Percentiles rank a stretch among this genome's conserved stretches.
phyloP scores from a whole-genome alignment of 495 filamentous ascomycete species.

The Penicillium pulvis region DNA sequence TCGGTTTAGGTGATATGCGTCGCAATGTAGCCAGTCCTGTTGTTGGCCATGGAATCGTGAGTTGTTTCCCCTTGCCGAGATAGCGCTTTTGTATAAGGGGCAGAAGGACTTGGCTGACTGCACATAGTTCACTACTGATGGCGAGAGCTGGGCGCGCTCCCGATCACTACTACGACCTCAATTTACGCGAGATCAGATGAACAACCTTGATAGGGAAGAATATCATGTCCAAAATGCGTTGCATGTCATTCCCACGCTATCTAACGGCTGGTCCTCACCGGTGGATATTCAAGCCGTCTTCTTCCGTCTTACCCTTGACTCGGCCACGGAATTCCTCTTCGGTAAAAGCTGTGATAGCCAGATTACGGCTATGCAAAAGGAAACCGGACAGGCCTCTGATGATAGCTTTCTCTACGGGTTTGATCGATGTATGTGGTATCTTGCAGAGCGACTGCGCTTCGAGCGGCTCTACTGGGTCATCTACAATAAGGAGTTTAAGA shows the following conservation, averaged over 20 bases:
- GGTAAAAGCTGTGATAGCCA: slow-evolving; percentile 55
- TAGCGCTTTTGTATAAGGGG: too few species aligned
- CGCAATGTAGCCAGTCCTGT: slow-evolving; percentile 52
- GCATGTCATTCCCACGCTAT: not conserved
- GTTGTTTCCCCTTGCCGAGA: too few species aligned
- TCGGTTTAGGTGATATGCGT: slow-evolving; percentile 49
- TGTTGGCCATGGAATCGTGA: slow-evolving; percentile 62
- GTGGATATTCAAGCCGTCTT: not conserved
- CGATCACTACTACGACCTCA: slow-evolving; percentile 63
- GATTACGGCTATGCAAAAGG: not conserved
- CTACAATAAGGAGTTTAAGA: too few species aligned
- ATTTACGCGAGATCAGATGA: slow-evolving; percentile 62
- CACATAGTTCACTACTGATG: slow-evolving; percentile 61
- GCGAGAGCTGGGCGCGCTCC: slow-evolving; percentile 65
- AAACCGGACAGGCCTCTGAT: not conserved
- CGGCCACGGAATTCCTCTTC: slow-evolving; percentile 73
- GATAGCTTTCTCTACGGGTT: not conserved
- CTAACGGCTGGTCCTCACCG: not conserved
- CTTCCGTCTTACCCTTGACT: slow-evolving; percentile 56
- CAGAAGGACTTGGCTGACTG: not conserved
- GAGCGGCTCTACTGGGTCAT: too few species aligned
- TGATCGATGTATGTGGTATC: not conserved
- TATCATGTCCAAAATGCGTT: slow-evolving; percentile 46
- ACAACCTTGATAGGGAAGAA: slow-evolving; percentile 61
- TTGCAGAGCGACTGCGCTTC: too few species aligned